Evolutionary conservation across 2,329 filamentous ascomycete genomes (phyloP).

Genomic region (Colletotrichum sp.): DNA sequence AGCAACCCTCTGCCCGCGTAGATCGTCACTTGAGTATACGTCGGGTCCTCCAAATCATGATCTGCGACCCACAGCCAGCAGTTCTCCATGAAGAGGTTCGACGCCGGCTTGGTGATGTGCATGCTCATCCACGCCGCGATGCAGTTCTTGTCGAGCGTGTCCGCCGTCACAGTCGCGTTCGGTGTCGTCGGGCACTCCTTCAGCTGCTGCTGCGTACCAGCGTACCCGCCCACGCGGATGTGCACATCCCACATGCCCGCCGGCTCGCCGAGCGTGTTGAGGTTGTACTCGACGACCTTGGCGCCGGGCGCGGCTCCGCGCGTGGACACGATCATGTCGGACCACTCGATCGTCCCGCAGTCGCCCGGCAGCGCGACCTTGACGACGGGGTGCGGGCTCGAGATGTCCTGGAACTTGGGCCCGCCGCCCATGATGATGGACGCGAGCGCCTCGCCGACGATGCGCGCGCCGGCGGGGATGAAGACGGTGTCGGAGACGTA

Average conservation of each 20-base stretch:
- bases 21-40: slow-evolving; percentile 53
- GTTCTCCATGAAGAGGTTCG: slow-evolving; percentile 46
- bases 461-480: slow-evolving; percentile 53
- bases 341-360: slow-evolving; percentile 70
- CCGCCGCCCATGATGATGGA: slow-evolving; percentile 62
- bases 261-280: slow-evolving; percentile 52
- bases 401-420: slow-evolving; percentile 58
- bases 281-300: slow-evolving; percentile 75
- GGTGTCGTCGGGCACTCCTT: slow-evolving; percentile 61
- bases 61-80: slow-evolving; percentile 55
- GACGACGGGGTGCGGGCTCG: slow-evolving; percentile 67
- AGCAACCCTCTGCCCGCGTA: slow-evolving; percentile 58
- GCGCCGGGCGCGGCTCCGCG: slow-evolving; percentile 71
- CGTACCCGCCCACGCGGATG: slow-evolving; percentile 74
- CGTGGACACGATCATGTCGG: slow-evolving; percentile 74
- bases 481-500: slow-evolving; percentile 59
- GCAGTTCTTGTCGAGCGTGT: slow-evolving; percentile 32
- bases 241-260: slow-evolving; percentile 78
- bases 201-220: slow-evolving; percentile 71
- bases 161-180: slow-evolving; percentile 8
- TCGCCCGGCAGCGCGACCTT: slow-evolving; percentile 70
- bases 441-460: slow-evolving; percentile 64
- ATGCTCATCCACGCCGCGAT: slow-evolving; percentile 48
- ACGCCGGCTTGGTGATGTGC: slow-evolving; percentile 42
- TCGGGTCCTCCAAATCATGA: slow-evolving; percentile 58